Percentiles rank a stretch among this genome's conserved stretches.
Evolutionary conservation across 306 rosid species (phyloP).

Genomic region (Cucumis cinereus): DNA sequence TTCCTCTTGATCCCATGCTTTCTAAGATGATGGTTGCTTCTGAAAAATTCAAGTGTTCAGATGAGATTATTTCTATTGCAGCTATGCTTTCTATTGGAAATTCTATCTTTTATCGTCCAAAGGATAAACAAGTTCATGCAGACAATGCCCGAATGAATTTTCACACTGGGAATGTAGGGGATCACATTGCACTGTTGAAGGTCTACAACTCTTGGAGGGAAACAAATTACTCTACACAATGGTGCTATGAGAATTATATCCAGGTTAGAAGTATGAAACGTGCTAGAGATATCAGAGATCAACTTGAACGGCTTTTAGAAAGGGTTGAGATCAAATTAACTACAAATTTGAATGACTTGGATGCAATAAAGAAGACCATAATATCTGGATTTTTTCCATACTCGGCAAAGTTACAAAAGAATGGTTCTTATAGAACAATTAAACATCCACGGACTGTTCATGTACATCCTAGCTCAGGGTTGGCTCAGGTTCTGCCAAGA

Average conservation of each 20-base stretch:
- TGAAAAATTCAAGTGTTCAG: conserved; percentile 75
- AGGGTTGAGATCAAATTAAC: conserved; percentile 79
- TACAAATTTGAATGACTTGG: conserved; percentile 47
- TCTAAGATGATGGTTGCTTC: conserved; percentile 93
- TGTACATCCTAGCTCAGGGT: conserved; percentile 95
- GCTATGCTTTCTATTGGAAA: conserved; percentile 90
- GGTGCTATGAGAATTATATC: conserved; percentile 89
- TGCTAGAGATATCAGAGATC: conserved; percentile 89
- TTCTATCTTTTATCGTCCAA: conserved; percentile 91
- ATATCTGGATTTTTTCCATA: conserved; percentile 89
- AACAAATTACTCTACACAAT: conserved; percentile 87
- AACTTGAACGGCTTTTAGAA: conserved; percentile 82
- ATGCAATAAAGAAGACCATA: conserved; percentile 73
- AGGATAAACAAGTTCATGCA: conserved; percentile 96
- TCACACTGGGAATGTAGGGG: conserved; percentile 86
- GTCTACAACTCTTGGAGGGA: conserved; percentile 95
- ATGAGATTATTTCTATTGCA: conserved; percentile 73
- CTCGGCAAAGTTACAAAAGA: conserved; percentile 64
- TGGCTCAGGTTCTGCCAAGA: conserved; percentile 62
- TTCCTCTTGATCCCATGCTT: conserved; percentile 21
- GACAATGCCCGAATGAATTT: conserved; percentile 88
- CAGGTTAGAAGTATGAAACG: conserved; percentile 99
- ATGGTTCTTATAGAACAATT: conserved; percentile 66
- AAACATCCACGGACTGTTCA: conserved; percentile 81
- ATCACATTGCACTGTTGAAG: conserved; percentile 82